phyloP scores from a whole-genome alignment of 2,329 filamentous ascomycete species.

The Fusarium pseudograminearum region DNA sequence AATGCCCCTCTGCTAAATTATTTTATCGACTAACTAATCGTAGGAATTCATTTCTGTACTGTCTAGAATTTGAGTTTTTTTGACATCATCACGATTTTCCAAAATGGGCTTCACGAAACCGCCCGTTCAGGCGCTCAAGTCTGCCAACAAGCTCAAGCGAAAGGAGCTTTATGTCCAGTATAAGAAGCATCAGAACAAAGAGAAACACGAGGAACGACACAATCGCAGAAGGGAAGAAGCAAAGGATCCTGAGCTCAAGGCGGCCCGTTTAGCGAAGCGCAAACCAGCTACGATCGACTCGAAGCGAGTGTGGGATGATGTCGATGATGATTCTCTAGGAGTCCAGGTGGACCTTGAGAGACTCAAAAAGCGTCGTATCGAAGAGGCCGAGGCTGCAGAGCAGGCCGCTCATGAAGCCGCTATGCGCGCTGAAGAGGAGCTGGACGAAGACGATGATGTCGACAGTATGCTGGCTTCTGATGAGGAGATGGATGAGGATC shows the following conservation, averaged over 20 bases:
- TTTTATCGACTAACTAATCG: constrained; percentile 21
- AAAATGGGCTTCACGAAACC: constrained; percentile 54
- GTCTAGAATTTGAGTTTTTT: constrained; percentile 6
- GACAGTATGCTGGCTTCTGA: constrained; percentile 85
- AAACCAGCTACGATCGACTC: constrained; percentile 84
- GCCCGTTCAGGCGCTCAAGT: constrained; percentile 56
- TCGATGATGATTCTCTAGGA: constrained; percentile 70
- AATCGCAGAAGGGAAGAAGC: constrained; percentile 86
- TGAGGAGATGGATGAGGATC: constrained; percentile 65
- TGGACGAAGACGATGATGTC: constrained; percentile 67
- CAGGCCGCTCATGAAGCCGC: constrained; percentile 61
- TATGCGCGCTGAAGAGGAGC: constrained; percentile 43
- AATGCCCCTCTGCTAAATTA: constrained; percentile 39
- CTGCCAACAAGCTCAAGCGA: constrained; percentile 83
- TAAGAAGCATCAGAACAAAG: constrained; percentile 80
- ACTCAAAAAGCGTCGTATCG: constrained; percentile 68
- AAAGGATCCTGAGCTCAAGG: constrained; percentile 80
- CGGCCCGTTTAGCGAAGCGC: constrained; percentile 80
- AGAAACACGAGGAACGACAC: constrained; percentile 81
- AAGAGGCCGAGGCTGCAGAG: constrained; percentile 65
- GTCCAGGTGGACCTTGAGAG: constrained; percentile 69
- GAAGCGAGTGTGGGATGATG: constrained; percentile 91
- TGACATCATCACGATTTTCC: constrained; percentile 8
- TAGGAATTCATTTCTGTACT: constrained; percentile 6
- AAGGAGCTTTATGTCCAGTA: constrained; percentile 82